Evolutionary conservation across 2,329 filamentous ascomycete species (phyloP).

Genomic region (Triangularia setosa): DNA sequence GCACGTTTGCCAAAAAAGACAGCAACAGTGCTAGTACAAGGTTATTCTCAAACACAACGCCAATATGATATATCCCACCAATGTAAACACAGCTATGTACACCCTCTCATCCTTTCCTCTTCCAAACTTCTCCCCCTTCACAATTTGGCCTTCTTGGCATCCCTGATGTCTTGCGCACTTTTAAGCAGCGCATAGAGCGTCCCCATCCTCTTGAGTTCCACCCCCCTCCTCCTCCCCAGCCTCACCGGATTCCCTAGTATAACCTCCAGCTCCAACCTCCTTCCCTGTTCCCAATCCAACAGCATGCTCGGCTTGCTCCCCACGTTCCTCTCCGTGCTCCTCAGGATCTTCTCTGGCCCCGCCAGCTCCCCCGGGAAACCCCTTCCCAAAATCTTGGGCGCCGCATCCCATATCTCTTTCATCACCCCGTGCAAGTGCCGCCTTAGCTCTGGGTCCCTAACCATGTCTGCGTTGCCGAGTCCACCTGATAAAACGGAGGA

Average conservation of each 20-base stretch:
- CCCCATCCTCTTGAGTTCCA: conserved; percentile 64
- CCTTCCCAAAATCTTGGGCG: conserved; percentile 59
- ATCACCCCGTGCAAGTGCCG: conserved; percentile 62
- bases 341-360: conserved; percentile 57
- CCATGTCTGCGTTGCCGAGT: conserved; percentile 62
- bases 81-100: no score
- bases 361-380: conserved; percentile 58
- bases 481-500: conserved; percentile 65
- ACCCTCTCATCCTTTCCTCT: no score
- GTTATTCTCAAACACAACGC: no score
- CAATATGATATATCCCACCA: no score
- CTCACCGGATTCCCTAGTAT: conserved; percentile 68
- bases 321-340: conserved; percentile 59
- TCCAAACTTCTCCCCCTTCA: conserved; percentile 36
- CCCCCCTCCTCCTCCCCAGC: conserved; percentile 58
- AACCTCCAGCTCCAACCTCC: conserved; percentile 67
- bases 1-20: no score
- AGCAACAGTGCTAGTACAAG: no score
- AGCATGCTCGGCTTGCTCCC: conserved; percentile 66
- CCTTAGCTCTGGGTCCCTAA: conserved; percentile 58
- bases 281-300: conserved; percentile 63
- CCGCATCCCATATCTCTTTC: conserved; percentile 63
- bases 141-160: conserved; percentile 28
- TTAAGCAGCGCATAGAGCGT: conserved; percentile 62
- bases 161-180: conserved; percentile 55